Percentiles rank a stretch among this genome's conserved stretches.
phyloP scores from a whole-genome alignment of 495 filamentous ascomycete species.

The Entonaema liquescens region DNA sequence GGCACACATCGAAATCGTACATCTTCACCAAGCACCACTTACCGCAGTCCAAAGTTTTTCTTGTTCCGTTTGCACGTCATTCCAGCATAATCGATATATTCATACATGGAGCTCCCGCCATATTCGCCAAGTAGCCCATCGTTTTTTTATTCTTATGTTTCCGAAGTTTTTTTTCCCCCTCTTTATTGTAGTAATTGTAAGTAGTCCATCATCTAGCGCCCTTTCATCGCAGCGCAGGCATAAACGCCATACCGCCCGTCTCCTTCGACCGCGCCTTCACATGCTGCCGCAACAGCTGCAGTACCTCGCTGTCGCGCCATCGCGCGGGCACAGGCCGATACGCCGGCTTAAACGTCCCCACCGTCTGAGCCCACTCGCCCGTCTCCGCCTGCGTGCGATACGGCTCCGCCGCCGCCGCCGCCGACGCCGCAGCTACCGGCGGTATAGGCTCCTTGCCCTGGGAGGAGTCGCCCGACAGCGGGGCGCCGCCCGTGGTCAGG shows the following conservation, averaged over 20 bases:
- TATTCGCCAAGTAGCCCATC: too few species aligned
- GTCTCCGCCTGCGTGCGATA: constrained; percentile 31
- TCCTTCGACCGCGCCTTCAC: constrained; percentile 57
- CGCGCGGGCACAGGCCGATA: constrained; percentile 87
- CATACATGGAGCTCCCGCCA: too few species aligned
- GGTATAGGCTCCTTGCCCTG: constrained; percentile 38
- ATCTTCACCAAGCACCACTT: too few species aligned
- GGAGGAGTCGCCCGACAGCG: constrained; percentile 27
- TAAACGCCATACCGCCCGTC: constrained; percentile 59
- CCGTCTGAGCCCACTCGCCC: constrained; percentile 96
- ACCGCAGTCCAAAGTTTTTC: too few species aligned
- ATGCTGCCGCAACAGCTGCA: constrained; percentile 79
- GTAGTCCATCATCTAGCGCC: neutral
- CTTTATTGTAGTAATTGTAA: too few species aligned
- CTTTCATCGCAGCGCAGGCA: constrained; percentile 44
- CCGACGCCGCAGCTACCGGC: neutral
- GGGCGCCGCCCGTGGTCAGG: constrained; percentile 34
- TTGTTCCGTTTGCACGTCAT: too few species aligned
- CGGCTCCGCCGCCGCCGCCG: constrained; percentile 41
- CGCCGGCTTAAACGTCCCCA: constrained; percentile 92
- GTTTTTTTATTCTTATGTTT: too few species aligned
- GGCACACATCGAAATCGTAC: too few species aligned
- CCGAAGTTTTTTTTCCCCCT: too few species aligned
- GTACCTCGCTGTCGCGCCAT: constrained; percentile 83
- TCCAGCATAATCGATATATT: too few species aligned